These are phyloP conservation scores for Populus ilicifolia DNA, from an alignment of 345 rosid genomes.

Conservation along the genomic window DNA sequence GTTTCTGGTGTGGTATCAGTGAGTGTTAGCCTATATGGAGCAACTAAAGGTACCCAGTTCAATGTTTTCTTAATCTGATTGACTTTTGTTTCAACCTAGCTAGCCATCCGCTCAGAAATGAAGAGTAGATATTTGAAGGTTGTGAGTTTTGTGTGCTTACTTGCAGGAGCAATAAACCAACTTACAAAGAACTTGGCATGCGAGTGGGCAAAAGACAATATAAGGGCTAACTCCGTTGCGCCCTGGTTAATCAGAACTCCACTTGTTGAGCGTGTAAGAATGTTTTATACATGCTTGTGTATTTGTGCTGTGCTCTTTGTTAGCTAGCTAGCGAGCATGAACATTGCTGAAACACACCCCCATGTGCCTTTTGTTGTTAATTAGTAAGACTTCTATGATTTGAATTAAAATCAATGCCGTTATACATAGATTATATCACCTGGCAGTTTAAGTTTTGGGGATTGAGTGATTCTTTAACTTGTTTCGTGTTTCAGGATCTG, in stretches of 20 bases:
- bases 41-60: slow-evolving; percentile 13
- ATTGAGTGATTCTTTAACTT: not conserved
- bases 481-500: slow-evolving; percentile 3
- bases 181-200: slow-evolving; percentile 19
- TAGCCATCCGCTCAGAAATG: not conserved
- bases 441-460: not conserved
- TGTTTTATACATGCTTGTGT: not conserved
- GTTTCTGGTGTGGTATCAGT: not conserved
- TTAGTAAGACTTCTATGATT: not conserved
- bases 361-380: not conserved
- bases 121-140: not conserved
- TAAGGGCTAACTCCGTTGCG: slow-evolving; percentile 19
- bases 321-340: too few species aligned
- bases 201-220: slow-evolving; percentile 29
- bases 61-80: not conserved
- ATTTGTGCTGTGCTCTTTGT: too few species aligned
- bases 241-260: slow-evolving; percentile 15
- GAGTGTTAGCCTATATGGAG: not conserved
- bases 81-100: not conserved
- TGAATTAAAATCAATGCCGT: not conserved
- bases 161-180: slow-evolving; percentile 22
- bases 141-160: too few species aligned
- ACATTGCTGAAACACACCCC: too few species aligned
- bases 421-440: not conserved
- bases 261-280: slow-evolving; percentile 1